These are phyloP conservation scores for Oryza rufipogon DNA, from an alignment of 176 grass and related monocot genomes.

Conservation along the genomic window DNA sequence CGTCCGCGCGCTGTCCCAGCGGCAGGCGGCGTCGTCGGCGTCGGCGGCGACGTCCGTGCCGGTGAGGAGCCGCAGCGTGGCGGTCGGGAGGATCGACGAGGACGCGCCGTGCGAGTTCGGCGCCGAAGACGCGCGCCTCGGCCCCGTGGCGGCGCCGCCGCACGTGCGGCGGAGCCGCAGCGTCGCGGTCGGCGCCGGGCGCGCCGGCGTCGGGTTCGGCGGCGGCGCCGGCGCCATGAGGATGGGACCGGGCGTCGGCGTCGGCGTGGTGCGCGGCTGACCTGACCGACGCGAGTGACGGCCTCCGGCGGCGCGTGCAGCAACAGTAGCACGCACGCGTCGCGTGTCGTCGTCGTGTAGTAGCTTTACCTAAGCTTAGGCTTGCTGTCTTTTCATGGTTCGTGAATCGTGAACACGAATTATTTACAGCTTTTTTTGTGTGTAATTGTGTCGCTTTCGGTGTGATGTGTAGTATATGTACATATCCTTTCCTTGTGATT, in stretches of 20 bases:
- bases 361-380: background rate
- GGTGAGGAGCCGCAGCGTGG: slow-evolving; percentile 56
- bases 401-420: background rate
- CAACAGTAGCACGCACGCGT: too few relatives aligned
- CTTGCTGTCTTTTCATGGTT: background rate
- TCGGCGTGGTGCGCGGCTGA: slow-evolving; percentile 6
- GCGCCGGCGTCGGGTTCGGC: background rate
- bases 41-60: slow-evolving; percentile 32
- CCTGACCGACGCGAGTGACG: background rate
- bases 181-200: slow-evolving; percentile 14
- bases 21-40: background rate
- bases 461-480: background rate
- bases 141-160: background rate
- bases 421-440: background rate
- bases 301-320: background rate
- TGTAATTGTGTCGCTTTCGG: background rate
- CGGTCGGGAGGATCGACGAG: slow-evolving; percentile 62
- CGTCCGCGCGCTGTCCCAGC: slow-evolving; percentile 50
- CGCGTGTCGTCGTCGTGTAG: background rate
- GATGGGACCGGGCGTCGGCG: background rate
- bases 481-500: background rate
- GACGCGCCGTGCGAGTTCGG: slow-evolving; percentile 64
- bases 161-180: slow-evolving; percentile 42
- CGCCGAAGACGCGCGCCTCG: slow-evolving; percentile 33
- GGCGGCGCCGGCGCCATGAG: background rate